phyloP scores from a whole-genome alignment of 148 eudicot species.

The Agrostemma githago region DNA sequence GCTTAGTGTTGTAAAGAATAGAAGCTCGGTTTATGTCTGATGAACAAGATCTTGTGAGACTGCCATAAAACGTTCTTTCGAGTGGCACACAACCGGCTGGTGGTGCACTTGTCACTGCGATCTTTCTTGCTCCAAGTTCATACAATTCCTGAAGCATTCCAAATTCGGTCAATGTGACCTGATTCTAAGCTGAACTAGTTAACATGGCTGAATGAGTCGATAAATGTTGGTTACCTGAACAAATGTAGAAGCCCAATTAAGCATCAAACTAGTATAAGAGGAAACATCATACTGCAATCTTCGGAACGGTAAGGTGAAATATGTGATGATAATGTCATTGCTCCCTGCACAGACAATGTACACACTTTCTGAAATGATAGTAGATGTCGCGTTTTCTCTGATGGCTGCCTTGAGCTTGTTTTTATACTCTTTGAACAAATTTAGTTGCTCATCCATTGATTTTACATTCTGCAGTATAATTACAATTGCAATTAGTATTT shows the following conservation, averaged over 20 bases:
- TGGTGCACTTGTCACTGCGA: slow-evolving; percentile 46
- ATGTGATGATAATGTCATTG: slow-evolving; percentile 32
- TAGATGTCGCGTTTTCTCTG: slow-evolving; percentile 26
- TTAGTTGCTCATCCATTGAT: slow-evolving; percentile 23
- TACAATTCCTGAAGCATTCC: slow-evolving; percentile 40
- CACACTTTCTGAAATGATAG: slow-evolving; percentile 25
- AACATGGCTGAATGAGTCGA: no score
- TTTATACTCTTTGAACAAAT: slow-evolving; percentile 27
- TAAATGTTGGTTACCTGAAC: slow-evolving; percentile 22
- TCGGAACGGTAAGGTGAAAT: slow-evolving; percentile 20
- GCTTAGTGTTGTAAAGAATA: slow-evolving; percentile 44
- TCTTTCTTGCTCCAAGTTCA: slow-evolving; percentile 46
- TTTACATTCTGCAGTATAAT: slow-evolving; percentile 17
- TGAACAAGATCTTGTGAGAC: slow-evolving; percentile 39
- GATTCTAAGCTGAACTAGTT: no score
- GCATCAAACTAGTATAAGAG: slow-evolving; percentile 20
- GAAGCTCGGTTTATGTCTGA: slow-evolving; percentile 40
- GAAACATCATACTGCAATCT: slow-evolving; percentile 19
- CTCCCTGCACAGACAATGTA: slow-evolving; percentile 30
- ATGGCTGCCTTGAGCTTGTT: slow-evolving; percentile 23
- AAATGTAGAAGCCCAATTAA: slow-evolving; percentile 25
- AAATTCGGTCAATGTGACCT: no score
- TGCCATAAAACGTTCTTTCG: slow-evolving; percentile 52
- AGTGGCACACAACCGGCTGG: slow-evolving; percentile 64
- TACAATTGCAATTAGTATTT: not conserved